phyloP scores from a whole-genome alignment of 257 asterid genomes.

The Plectranthus barbatus region DNA sequence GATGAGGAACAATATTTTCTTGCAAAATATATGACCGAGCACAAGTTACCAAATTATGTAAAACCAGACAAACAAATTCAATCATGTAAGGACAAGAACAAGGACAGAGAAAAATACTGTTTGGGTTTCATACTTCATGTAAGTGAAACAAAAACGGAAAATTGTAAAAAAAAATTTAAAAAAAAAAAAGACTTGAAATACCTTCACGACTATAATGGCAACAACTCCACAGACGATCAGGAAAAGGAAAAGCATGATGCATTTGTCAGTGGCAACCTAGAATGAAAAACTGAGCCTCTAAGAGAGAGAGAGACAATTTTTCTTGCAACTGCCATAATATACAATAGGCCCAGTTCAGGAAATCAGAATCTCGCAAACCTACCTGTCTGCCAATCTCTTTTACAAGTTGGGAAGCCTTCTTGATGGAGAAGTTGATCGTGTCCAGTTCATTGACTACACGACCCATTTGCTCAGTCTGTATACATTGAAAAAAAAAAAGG shows the following conservation, averaged over 20 bases:
- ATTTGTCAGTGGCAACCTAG: slow-evolving; percentile 94
- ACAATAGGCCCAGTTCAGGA: not conserved
- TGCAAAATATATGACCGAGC: not conserved
- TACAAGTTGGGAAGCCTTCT: slow-evolving; percentile 95
- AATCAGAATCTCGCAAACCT: not conserved
- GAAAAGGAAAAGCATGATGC: slow-evolving; percentile 88
- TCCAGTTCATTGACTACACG: slow-evolving; percentile 93
- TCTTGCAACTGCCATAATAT: not conserved
- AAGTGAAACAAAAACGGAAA: not conserved
- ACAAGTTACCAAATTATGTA: not conserved
- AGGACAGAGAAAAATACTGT: not conserved
- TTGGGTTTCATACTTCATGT: not conserved
- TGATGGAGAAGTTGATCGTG: slow-evolving; percentile 87
- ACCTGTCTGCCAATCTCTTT: slow-evolving; percentile 99
- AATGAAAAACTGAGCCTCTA: slow-evolving; percentile 8
- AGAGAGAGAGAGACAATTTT: not conserved
- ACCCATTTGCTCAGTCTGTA: slow-evolving; percentile 99
- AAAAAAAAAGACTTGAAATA: slow-evolving; percentile 13
- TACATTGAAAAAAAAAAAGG: not conserved
- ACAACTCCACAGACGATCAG: slow-evolving; percentile 81
- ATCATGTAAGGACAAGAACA: not conserved
- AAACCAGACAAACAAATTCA: not conserved
- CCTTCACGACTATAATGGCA: slow-evolving; percentile 88
- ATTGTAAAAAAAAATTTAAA: not conserved
- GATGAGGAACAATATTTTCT: not conserved